Conservation (phyloP, 1,139 yeast species). For the Taphrina flavorubra region DNA sequence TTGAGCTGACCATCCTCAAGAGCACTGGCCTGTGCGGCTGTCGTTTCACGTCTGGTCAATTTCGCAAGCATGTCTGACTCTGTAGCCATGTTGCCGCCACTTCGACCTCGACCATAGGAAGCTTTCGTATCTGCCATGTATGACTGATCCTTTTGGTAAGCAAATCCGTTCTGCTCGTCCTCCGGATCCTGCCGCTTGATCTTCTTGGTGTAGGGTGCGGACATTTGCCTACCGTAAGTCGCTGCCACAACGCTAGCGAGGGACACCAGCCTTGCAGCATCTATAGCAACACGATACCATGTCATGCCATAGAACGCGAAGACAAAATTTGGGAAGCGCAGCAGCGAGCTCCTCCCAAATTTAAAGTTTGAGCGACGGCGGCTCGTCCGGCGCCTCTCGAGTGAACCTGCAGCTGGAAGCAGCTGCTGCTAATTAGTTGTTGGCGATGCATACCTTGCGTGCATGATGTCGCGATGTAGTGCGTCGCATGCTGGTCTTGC, state of each 20-base stretch:
- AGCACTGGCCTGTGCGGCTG: slow-evolving; percentile 68
- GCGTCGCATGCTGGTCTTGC: no score
- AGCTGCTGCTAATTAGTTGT: no score
- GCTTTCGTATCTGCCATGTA: slow-evolving; percentile 10
- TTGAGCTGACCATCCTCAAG: slow-evolving; percentile 65
- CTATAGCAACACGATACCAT: no score
- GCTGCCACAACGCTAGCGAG: no score
- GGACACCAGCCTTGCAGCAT: no score
- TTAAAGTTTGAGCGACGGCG: slow-evolving; percentile 13
- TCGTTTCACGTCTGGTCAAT: slow-evolving; percentile 68
- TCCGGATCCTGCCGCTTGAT: slow-evolving; percentile 12
- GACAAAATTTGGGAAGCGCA: slow-evolving; percentile 5
- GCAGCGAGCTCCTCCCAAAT: slow-evolving; percentile 17
- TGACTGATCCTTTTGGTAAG: not conserved
- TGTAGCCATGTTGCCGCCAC: slow-evolving; percentile 31
- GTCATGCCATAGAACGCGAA: not conserved
- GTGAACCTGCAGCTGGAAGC: no score
- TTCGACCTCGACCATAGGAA: slow-evolving; percentile 15
- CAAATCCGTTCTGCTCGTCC: slow-evolving; percentile 15
- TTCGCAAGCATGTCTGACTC: slow-evolving; percentile 38
- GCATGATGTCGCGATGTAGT: no score
- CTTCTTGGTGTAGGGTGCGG: slow-evolving; percentile 12
- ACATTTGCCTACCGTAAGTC: not conserved
- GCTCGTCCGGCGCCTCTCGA: not conserved
- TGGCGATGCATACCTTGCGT: no score